Conservation (phyloP, 2,329 filamentous ascomycete genomes). For the Leptoxyphium fumago region DNA sequence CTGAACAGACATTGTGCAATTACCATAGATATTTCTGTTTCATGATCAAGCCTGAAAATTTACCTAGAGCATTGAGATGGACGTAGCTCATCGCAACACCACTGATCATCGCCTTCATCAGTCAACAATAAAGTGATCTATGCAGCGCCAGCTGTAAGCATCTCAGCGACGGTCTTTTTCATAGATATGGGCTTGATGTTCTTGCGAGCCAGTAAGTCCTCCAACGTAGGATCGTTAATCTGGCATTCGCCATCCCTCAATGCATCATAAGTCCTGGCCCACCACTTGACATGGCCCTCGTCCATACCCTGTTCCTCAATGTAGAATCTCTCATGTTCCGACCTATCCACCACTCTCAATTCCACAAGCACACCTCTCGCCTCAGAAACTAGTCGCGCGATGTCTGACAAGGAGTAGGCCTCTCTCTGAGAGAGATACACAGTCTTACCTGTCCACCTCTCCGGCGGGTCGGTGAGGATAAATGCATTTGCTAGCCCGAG, state of each 20-base stretch:
- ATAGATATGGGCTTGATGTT: conserved; percentile 23
- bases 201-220: conserved; percentile 22
- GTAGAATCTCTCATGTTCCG: conserved; percentile 29
- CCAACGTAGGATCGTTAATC: conserved; percentile 27
- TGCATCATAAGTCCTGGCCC: conserved; percentile 31
- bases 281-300: conserved; percentile 28
- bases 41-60: no score
- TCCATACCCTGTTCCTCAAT: conserved; percentile 22
- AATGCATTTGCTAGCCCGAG: conserved; percentile 29
- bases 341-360: conserved; percentile 22
- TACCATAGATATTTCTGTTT: no score
- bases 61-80: no score
- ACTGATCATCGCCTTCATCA: no score
- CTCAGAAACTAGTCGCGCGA: conserved; percentile 15
- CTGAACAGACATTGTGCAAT: no score
- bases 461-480: conserved; percentile 20
- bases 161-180: conserved; percentile 26
- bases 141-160: conserved; percentile 14
- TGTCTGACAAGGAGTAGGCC: conserved; percentile 13
- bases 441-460: conserved; percentile 22
- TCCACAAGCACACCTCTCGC: conserved; percentile 17
- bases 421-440: conserved; percentile 23
- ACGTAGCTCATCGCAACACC: no score
- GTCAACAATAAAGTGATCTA: no score
- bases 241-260: conserved; percentile 27